Evolutionary conservation across 495 filamentous ascomycete genomes (phyloP), one percentile per base, ranked within the genome.

Genomic region (Penicillium paradoxum): DNA sequence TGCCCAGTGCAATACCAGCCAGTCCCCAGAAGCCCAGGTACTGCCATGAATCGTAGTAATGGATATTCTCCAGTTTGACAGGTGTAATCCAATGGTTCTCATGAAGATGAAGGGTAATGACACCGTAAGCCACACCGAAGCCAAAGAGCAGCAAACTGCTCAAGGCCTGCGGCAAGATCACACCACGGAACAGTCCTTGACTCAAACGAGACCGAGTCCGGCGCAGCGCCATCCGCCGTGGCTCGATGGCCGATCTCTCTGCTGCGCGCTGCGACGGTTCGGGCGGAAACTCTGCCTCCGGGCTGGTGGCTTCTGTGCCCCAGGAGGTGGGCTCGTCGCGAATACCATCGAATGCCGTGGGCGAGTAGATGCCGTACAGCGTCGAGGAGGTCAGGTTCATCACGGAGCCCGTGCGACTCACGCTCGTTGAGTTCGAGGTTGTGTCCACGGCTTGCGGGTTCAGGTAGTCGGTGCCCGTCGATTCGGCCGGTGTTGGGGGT

Each of bases 351-450:
- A 77, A 79, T 52, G 74, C 80, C 3, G 81, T 82, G 13, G 85
- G 88, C 10, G 82, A 79, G 73, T 93, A 97, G 65, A 97, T 98
- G 39, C 93, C 93, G 57, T 84, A 87, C 0, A 97, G 81, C 1
- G 93, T 96, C 2, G 88, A 89, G 13, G 87, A 84, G 24, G 91
- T 96, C 45, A 97, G 79, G 65, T 96, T 95, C 59, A 92, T 78
- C 24, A 89, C 78, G 3, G 91, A 96, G 45, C 83, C 81, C 25
- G 85, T 86, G 47, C 87, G 81, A 64, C 78, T 83, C 37, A 76
- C 68, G 33, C 60, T 63, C 8, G 63, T 54, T 10, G 60, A 58
- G 47, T 61, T 56, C 24, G 69, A 62, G 37, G 61, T 63, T 19
- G 59, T 54, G 22, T 69, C 61, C 22, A 42, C 54, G 15, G 33